Percentiles rank a stretch among this genome's conserved stretches.
Evolutionary conservation across 2,329 filamentous ascomycete genomes (phyloP).

Genomic region (Penicillium glabrum): DNA sequence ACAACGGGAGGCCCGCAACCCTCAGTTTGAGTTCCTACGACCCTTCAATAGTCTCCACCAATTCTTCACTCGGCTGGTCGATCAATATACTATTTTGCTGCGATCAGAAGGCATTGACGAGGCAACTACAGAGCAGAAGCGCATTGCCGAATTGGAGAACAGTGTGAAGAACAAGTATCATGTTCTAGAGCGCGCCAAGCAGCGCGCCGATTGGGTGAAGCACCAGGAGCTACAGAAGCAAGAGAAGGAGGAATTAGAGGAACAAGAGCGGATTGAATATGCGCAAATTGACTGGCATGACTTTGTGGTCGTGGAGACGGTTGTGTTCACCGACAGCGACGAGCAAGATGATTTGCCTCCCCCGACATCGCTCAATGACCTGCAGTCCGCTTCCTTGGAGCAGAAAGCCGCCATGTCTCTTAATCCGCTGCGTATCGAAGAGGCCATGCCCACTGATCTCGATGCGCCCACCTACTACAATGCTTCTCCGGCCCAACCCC

Average conservation of each 20-base stretch:
- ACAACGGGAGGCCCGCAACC: constrained; percentile 85
- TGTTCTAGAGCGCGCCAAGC: constrained; percentile 75
- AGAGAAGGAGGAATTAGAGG: constrained; percentile 83
- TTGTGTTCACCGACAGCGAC: constrained; percentile 86
- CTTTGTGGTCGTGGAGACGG: constrained; percentile 93
- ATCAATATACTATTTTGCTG: constrained; percentile 85
- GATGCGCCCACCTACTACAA: constrained; percentile 55
- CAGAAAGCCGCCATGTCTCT: constrained; percentile 92
- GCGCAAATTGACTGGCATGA: constrained; percentile 97
- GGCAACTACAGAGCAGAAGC: constrained; percentile 61
- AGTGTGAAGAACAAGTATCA: constrained; percentile 79
- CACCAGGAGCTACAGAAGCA: constrained; percentile 76
- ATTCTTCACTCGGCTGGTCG: constrained; percentile 88
- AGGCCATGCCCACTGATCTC: constrained; percentile 84
- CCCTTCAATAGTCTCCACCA: constrained; percentile 95
- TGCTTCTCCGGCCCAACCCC: constrained; percentile 43
- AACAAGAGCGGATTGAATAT: constrained; percentile 74
- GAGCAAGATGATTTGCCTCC: constrained; percentile 83
- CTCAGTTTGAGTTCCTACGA: constrained; percentile 93
- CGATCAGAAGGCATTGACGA: constrained; percentile 67
- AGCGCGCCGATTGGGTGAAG: constrained; percentile 83
- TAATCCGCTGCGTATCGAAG: constrained; percentile 80
- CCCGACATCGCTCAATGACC: constrained; percentile 83
- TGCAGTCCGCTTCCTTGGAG: constrained; percentile 92
- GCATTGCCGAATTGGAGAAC: constrained; percentile 69